phyloP scores from a whole-genome alignment of 176 grass and related monocot species.

The Olyra latifolia region DNA sequence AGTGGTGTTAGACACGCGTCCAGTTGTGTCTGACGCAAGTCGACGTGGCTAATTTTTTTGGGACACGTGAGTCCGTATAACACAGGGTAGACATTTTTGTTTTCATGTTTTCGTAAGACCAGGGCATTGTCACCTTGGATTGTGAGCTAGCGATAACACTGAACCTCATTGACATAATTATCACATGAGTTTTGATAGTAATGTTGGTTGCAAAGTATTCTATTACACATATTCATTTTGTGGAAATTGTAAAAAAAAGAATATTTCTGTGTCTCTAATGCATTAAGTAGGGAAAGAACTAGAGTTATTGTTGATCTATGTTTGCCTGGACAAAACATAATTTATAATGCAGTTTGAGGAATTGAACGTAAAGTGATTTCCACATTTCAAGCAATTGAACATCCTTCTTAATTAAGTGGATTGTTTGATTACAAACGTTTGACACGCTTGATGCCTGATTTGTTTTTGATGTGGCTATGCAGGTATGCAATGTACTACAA shows the following conservation, averaged over 20 bases:
- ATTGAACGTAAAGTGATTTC: neutral
- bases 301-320: neutral
- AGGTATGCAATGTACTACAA: slow-evolving; percentile 86
- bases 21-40: too few relatives aligned
- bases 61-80: too few relatives aligned
- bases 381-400: neutral
- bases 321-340: neutral
- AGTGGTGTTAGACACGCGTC: too few relatives aligned
- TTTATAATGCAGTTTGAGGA: neutral
- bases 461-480: slow-evolving; percentile 28
- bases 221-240: neutral
- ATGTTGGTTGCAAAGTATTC: neutral
- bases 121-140: neutral
- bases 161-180: neutral
- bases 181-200: neutral
- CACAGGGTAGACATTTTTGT: too few relatives aligned
- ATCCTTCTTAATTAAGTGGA: neutral
- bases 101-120: neutral
- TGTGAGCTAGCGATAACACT: neutral
- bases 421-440: neutral
- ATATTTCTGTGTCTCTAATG: neutral
- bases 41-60: too few relatives aligned
- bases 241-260: neutral
- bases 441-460: slow-evolving; percentile 3
- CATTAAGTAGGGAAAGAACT: neutral